These are phyloP conservation scores for Chrysopogon serrulatus DNA, from an alignment of 176 grass and related monocot genomes.

Conservation along the genomic window DNA sequence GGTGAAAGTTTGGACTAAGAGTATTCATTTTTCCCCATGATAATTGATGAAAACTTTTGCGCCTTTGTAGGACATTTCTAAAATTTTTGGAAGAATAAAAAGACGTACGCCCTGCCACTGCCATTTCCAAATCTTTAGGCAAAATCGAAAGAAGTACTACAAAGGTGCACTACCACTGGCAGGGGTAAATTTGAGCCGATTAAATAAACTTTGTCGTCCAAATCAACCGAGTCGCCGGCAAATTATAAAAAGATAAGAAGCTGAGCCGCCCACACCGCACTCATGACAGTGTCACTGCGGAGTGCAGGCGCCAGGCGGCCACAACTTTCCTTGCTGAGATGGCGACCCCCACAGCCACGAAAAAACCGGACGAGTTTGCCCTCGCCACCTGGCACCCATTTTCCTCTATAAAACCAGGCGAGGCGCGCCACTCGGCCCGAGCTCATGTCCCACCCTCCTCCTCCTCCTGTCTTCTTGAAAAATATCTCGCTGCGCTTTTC, in stretches of 20 bases:
- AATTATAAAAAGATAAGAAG: not conserved
- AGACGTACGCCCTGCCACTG: no score
- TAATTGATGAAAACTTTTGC: no score
- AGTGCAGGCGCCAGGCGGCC: not conserved
- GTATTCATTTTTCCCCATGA: no score
- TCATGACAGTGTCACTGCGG: not conserved
- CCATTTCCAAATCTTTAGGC: no score
- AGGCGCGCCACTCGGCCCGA: not conserved
- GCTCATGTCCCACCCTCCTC: not conserved
- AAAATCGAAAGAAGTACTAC: no score
- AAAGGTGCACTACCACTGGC: no score
- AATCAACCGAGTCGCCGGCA: not conserved
- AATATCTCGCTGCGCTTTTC: constrained; percentile 9
- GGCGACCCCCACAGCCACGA: not conserved
- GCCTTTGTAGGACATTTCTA: no score
- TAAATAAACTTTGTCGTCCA: not conserved
- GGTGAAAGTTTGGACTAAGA: not conserved
- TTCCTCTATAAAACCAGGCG: not conserved
- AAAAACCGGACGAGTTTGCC: not conserved
- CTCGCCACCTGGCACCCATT: not conserved
- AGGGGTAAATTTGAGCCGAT: no score
- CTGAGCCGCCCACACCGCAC: not conserved
- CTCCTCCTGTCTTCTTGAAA: not conserved
- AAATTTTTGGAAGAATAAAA: no score
- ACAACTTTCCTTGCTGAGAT: constrained; percentile 2